phyloP scores from a whole-genome alignment of 1,284 basidiomycete genomes.

The Apiotrichum sp. region DNA sequence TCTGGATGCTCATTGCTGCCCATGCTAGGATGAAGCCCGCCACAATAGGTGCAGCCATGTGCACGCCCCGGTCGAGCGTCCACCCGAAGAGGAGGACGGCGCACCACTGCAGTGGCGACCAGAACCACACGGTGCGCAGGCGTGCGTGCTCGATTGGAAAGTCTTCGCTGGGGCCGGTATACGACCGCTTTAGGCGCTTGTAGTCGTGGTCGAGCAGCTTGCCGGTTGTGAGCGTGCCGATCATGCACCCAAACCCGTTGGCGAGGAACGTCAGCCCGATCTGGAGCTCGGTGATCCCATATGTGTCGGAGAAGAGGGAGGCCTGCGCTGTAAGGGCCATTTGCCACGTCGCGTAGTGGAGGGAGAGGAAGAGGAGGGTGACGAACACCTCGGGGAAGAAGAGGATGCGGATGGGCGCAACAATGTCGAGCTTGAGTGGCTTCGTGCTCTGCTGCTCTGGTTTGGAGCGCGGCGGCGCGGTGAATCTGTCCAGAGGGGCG shows the following conservation, averaged over 20 bases:
- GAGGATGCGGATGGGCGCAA: conserved; percentile 60
- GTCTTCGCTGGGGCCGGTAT: conserved; percentile 15
- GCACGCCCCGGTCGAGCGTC: conserved; percentile 24
- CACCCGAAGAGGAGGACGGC: conserved; percentile 32
- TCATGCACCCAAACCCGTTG: conserved; percentile 50
- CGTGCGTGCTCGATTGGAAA: conserved; percentile 38
- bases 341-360: conserved; percentile 59
- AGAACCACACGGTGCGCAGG: conserved; percentile 27
- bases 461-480: background rate
- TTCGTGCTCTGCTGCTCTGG: conserved; percentile 3
- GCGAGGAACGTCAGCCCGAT: conserved; percentile 66
- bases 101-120: conserved; percentile 15
- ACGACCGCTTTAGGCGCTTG: conserved; percentile 9
- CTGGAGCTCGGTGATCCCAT: conserved; percentile 58
- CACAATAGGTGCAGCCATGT: conserved; percentile 17
- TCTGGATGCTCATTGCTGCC: conserved; percentile 11
- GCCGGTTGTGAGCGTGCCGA: conserved; percentile 27
- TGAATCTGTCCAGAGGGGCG: conserved; percentile 49
- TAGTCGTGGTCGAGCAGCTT: conserved; percentile 30
- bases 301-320: conserved; percentile 55
- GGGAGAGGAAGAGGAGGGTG: conserved; percentile 58
- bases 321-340: conserved; percentile 62
- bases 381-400: conserved; percentile 57
- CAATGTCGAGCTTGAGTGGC: conserved; percentile 35
- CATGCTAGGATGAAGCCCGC: conserved; percentile 8